Evolutionary conservation across 805 yeast species (phyloP).

Genomic region (Ogataea paradorogensis): DNA sequence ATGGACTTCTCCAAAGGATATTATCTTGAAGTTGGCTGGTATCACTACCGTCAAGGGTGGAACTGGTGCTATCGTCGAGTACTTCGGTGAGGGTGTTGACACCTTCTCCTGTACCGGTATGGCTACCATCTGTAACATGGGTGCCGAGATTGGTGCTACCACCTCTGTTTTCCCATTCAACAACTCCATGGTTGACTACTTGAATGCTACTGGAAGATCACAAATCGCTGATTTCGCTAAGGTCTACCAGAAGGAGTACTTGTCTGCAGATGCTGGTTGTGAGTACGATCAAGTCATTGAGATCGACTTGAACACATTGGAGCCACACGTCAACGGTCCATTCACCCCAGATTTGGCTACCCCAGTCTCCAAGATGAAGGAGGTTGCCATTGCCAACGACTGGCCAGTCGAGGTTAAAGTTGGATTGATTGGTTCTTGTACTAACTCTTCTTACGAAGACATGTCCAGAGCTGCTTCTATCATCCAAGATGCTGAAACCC

Average conservation of each 20-base stretch:
- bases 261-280: conserved; percentile 83
- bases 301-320: conserved; percentile 79
- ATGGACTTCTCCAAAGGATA: conserved; percentile 97
- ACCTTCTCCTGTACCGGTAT: conserved; percentile 95
- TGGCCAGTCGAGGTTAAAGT: conserved; percentile 90
- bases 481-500: conserved; percentile 80
- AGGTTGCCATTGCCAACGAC: conserved; percentile 62
- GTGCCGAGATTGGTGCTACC: conserved; percentile 99
- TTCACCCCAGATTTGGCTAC: conserved; percentile 98
- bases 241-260: conserved; percentile 43
- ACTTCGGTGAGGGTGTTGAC: conserved; percentile 93
- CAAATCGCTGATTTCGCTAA: conserved; percentile 78
- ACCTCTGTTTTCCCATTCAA: conserved; percentile 96
- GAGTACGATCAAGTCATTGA: conserved; percentile 92
- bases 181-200: conserved; percentile 48
- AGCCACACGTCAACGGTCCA: conserved; percentile 97
- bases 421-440: conserved; percentile 96
- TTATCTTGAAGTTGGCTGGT: conserved; percentile 90
- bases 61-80: conserved; percentile 94
- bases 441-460: conserved; percentile 97
- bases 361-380: conserved; percentile 78
- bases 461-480: conserved; percentile 95
- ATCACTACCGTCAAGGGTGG: conserved; percentile 96
- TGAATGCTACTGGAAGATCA: conserved; percentile 79
- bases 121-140: conserved; percentile 99